Base-by-base conservation (phyloP, 805 yeast species). In the Ogataea chonburiensis region DNA sequence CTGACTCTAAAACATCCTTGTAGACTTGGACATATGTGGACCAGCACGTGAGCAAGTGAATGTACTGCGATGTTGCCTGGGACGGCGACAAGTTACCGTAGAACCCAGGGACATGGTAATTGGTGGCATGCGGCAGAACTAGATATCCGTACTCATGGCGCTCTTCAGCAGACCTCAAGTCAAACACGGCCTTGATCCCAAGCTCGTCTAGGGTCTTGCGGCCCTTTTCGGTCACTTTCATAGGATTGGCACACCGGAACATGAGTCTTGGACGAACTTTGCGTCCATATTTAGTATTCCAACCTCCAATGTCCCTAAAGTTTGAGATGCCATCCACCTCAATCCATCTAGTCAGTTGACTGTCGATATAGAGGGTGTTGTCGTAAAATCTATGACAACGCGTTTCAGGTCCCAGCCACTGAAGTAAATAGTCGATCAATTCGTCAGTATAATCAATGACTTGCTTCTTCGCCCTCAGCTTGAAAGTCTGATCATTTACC, bases 251-350 rank as follows among this genome's bases (percentile, higher is more conserved):
- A 47, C 81, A 71, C 42, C 95, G 71, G 57, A 61, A 87, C 11
- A 79, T 49, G 5, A 70, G 33, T 8, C 79, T 75, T 3, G 79
- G 68, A 45, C 67, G 71, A 4, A 81, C 83, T 47, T 52, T 72
- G 5, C 55, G 41, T 3, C 53, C 59, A 7, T 56, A 58, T 15
- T 58, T 44, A 0, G 77, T 60, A 35, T 58, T 61, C 75, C 82
- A 86, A 10, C 94, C 95, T 2, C 95, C 96, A 38, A 81, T 54
- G 51, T 87, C 95, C 45, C 96, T 68, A 50, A 85, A 81, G 50
- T 86, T 86, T 25, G 71, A 58, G 14, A 85, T 73, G 0, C 88
- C 89, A 5, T 81, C 84, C 14, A 85, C 70, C 0, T 58, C 34
- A 45, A 76, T 76, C 81, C 84, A 80, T 40, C 89, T 63, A 2